Base-by-base conservation (phyloP, 2,329 filamentous ascomycete species). In the Cladosporium sphaerospermum region DNA sequence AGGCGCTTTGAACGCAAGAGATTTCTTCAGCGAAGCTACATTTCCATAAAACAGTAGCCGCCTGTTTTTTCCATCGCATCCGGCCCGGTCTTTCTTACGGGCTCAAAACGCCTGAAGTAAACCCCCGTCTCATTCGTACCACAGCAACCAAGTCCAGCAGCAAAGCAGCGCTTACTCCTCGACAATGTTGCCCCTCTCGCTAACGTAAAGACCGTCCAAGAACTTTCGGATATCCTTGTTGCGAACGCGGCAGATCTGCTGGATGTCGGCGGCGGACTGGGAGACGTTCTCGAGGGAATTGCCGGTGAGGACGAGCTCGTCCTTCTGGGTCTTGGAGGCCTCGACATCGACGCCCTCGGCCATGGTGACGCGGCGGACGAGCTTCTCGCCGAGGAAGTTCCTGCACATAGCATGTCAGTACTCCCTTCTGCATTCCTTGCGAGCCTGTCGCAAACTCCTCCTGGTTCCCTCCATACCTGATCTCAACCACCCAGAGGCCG, bases 141-240 rank as follows among this genome's bases (percentile, higher is more conserved):
- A 51, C 48, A 51, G 48, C 48, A 51, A 44, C 40, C 41, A n/a
- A 14, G 40, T 51, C 40, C 48, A 51, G 18, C 18, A 50, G 40
- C 18, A 42, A 33, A 11, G 23, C 41, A 41, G 31, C 50, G 18
- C 31, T 53, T 49, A 53, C 66, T 82, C 80, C 48, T 51, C 48
- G 40, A 51, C 36, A 70, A 99, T 85, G 86, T 97, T 96, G 78
- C 88, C 87, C 82, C 89, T 88, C 88, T 99, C 93, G 73, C 91
- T 96, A 72, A 99, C 93, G 83, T 99, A 99, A 77, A 99, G 83
- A 85, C 93, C 93, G 81, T 99, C 95, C 83, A 99, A 85, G 88
- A 99, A 99, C 88, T 96, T 96, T 81, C 95, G 90, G 82, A 99
- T 99, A 96, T 99, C 93, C 90, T 99, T 99, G 89, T 99, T 99